Base-by-base conservation (phyloP, 352 stramenopile species). In the Lagenidium giganteum region DNA sequence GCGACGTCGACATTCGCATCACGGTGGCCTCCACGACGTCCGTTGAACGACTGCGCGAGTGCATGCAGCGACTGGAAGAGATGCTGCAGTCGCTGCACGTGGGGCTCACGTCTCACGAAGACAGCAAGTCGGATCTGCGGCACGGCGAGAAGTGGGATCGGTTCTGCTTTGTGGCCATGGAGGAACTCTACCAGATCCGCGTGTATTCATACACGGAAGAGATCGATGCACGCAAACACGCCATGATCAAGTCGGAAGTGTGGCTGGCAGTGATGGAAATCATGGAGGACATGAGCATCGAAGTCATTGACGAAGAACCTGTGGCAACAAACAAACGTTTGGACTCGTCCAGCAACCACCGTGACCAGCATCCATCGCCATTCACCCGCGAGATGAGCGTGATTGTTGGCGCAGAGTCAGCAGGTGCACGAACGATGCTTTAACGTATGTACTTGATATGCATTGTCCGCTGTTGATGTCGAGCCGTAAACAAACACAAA, bases 161-260 rank as follows among this genome's bases (percentile, higher is more conserved):
- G 8, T 89, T 92, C 42, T 90, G 70, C 53, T 94, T 91, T 42
- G 83, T 94, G 4, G 78, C 78, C 5, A 93, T 94, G 83, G 83
- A 94, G 39, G 68, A 89, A 38, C 62, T 94, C 5, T 94, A 81
- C 40, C 60, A 68, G 14, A 79, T 93, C 50, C 77, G 78, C 7
- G 60, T 94, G n/a, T 94, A 90, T 53, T 89, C 78, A 24, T 94
- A 92, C 57, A 88, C 79, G 6, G 80, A 94, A 40, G 83, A 94
- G 47, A 57, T 94, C 24, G 83, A 93, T 46, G 62, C 78, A 23
- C 78, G 82, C 33, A 94, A 94, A 47, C 90, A 91, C 54, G 77
- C 83, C 23, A 88, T 94, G 77, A 85, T 94, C 40, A 85, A 87
- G 41, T 91, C 80, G 21, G 83, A 94, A 57, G 83, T 94, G 1